A percentile compares a stretch with the other conserved stretches of the same genome.
Evolutionary conservation across 441 rosid species (phyloP).

Genomic region (Euphorbia schlechtendalii): DNA sequence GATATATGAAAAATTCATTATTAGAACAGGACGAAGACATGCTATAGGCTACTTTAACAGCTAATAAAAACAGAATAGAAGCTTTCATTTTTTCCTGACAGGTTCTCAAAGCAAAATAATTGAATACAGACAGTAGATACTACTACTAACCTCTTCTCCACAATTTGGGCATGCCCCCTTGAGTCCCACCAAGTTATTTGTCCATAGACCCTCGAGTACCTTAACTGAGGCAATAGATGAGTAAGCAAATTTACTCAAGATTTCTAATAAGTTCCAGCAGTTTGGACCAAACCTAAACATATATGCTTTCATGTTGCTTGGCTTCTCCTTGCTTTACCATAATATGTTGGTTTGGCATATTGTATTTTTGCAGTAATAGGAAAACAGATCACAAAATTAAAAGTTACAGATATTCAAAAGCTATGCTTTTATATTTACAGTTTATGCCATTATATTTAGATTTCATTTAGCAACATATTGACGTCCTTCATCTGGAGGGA

Average conservation of each 20-base stretch:
- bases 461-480: not conserved
- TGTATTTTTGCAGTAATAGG: not conserved
- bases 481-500: too few species aligned
- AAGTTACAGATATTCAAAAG: not conserved
- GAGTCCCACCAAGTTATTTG: conserved; percentile 77
- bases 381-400: not conserved
- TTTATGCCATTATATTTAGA: not conserved
- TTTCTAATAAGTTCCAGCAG: not conserved
- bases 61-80: not conserved
- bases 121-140: not conserved
- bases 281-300: not conserved
- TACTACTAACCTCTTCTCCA: conserved; percentile 75
- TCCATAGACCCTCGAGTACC: conserved; percentile 79
- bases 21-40: conserved; percentile 2
- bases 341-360: not conserved
- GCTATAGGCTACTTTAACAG: not conserved
- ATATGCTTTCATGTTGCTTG: not conserved
- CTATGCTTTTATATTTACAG: not conserved
- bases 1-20: not conserved
- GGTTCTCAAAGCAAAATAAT: not conserved
- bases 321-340: not conserved
- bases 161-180: conserved; percentile 94
- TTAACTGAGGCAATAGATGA: conserved; percentile 36
- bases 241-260: not conserved
- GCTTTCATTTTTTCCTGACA: conserved; percentile 7